These are phyloP conservation scores for Calonectria pseudoturangicola DNA, from an alignment of 2,329 filamentous ascomycete genomes.

Conservation along the genomic window DNA sequence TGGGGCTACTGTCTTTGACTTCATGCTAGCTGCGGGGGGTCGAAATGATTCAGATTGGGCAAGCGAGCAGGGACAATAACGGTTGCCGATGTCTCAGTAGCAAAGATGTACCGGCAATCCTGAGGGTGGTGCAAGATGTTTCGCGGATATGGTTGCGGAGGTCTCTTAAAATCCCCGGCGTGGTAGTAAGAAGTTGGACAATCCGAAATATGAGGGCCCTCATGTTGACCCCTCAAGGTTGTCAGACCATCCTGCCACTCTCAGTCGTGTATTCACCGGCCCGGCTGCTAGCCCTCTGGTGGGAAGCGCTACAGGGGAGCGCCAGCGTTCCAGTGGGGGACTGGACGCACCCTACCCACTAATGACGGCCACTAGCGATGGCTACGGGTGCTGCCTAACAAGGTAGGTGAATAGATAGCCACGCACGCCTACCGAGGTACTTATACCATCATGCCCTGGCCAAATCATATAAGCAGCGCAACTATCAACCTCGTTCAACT, in stretches of 20 bases:
- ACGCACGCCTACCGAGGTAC: constrained; percentile 4
- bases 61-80: background rate
- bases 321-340: constrained; percentile 15
- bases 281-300: background rate
- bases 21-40: constrained; percentile 42
- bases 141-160: background rate
- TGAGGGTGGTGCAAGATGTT: constrained; percentile 4
- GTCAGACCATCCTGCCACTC: constrained; percentile 10
- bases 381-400: background rate
- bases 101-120: constrained; percentile 5
- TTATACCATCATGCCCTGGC: constrained; percentile 4
- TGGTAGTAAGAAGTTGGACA: background rate
- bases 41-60: background rate
- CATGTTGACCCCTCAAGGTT: background rate
- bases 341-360: background rate
- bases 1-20: constrained; percentile 48
- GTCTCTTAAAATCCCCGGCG: background rate
- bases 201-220: background rate
- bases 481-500: background rate
- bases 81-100: background rate
- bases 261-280: constrained; percentile 11
- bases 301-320: constrained; percentile 6
- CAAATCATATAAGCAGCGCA: background rate
- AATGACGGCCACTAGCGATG: background rate
- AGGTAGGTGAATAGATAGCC: background rate